Evolutionary conservation across 176 grass and related monocot species (phyloP), one percentile per base, ranked within the genome.

Genomic region (Poa pratensis): DNA sequence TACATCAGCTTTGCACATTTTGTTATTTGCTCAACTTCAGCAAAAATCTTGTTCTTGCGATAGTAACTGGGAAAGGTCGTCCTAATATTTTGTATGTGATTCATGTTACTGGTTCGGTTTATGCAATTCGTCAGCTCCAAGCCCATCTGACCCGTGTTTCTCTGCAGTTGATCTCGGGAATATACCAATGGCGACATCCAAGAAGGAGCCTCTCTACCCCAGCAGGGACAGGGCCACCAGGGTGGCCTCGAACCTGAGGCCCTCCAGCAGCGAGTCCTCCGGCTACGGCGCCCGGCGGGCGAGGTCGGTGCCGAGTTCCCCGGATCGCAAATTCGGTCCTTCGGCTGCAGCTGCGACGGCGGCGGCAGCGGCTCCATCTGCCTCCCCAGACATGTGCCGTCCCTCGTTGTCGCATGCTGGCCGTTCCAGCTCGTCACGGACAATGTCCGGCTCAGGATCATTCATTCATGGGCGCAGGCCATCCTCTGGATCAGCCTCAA

Each of bases 141-240:
- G 43, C 63, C 16, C 13, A 65, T 28, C 81, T 88, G 57, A 88
- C 53, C 30, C 43, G 4, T 73, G 32, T 71, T 90, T 32, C 46
- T 43, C 34, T 78, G 74, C 79, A 82, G 88, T 6, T 86, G 43
- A 78, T 82, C 73, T 61, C 77, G 73, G 18, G 22, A 23, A 13
- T n/a, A 9, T 39, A 45, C 45, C 79, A 82, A 90, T 90, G 89
- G 84, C 80, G 48, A 87, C 89, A 49, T 87, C 89, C 24, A 90
- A 83, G 57, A 90, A 66, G 84, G 89, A 87, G 42, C 66, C 84
- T 58, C 57, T 55, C 28, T 51, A 61, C 13, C 61, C 37, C 27
- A 51, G 74, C 46, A 90, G 73, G 70, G 84, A 82, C 45, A 83
- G 80, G 63, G 10, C 63, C 51, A 83, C 52, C 27, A 69, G 80